Conservation (phyloP, 441 rosid genomes). For the Erodium texanum region DNA sequence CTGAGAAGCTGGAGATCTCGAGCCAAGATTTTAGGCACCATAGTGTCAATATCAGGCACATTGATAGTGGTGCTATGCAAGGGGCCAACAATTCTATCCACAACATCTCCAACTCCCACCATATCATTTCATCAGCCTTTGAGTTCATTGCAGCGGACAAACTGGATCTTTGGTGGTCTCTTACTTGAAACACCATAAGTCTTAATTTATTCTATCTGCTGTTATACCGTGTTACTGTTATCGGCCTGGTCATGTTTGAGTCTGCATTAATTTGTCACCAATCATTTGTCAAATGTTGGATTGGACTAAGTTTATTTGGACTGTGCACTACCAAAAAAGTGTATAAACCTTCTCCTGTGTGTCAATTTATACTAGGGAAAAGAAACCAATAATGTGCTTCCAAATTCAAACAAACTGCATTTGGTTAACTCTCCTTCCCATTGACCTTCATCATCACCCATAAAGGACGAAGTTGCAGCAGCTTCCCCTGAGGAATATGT, state of each 20-base stretch:
- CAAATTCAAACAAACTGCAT: background rate
- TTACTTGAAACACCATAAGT: no score
- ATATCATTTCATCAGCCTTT: background rate
- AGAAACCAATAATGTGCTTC: background rate
- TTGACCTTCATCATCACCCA: no score
- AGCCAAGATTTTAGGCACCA: conserved; percentile 23
- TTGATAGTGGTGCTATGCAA: conserved; percentile 29
- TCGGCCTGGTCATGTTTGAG: no score
- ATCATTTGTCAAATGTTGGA: no score
- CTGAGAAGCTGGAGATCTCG: conserved; percentile 43
- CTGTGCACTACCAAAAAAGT: background rate
- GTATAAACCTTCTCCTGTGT: background rate
- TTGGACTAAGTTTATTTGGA: background rate
- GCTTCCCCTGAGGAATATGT: background rate
- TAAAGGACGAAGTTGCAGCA: no score
- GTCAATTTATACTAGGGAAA: background rate
- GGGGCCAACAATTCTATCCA: conserved; percentile 23
- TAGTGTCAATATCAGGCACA: no score
- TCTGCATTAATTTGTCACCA: background rate
- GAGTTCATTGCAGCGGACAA: conserved; percentile 8
- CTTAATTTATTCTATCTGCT: no score
- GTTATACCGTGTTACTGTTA: no score
- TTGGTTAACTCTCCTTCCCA: no score
- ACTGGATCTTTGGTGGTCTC: conserved; percentile 54
- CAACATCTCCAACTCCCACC: no score